These are phyloP conservation scores for Jackrogersella multiformis DNA, from an alignment of 495 filamentous ascomycete species.

Conservation along the genomic window DNA sequence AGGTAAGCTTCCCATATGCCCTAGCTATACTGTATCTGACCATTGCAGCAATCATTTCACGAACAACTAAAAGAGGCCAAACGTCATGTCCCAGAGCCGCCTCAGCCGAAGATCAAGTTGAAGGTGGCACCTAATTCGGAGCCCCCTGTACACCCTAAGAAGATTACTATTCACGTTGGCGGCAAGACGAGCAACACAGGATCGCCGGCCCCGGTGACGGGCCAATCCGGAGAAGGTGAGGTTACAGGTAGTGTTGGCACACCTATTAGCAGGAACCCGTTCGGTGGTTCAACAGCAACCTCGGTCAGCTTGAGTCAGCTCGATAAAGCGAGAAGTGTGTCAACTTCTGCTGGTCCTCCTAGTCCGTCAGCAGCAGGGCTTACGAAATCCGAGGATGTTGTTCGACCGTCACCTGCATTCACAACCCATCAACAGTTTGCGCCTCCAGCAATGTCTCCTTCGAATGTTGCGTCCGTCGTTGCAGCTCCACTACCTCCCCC, in stretches of 20 bases:
- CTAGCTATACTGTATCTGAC: constrained; percentile 41
- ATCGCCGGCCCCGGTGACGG: constrained; percentile 64
- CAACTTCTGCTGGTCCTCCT: constrained; percentile 57
- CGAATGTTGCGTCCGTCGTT: constrained; percentile 49
- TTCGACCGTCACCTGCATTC: constrained; percentile 51
- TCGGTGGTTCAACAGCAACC: constrained; percentile 39
- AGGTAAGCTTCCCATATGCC: constrained; percentile 63
- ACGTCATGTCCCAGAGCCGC: constrained; percentile 66
- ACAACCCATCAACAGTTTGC: constrained; percentile 43
- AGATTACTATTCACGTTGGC: constrained; percentile 65
- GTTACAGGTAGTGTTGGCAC: constrained; percentile 41
- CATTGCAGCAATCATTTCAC: constrained; percentile 67
- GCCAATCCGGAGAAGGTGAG: constrained; percentile 51
- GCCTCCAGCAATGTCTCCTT: constrained; percentile 38
- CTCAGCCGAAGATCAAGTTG: constrained; percentile 79
- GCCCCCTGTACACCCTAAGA: constrained; percentile 52
- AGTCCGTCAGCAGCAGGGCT: constrained; percentile 53
- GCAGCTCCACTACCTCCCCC: constrained; percentile 34
- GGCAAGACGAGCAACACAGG: constrained; percentile 60
- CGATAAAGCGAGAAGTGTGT: constrained; percentile 56
- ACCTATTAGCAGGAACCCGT: constrained; percentile 37
- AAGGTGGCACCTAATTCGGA: constrained; percentile 63
- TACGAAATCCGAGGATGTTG: constrained; percentile 57
- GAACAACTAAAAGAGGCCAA: constrained; percentile 74
- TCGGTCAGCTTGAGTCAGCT: constrained; percentile 45